Conservation (phyloP, 768 basidiomycete genomes). For the Phylloporus rhodoxanthus region DNA sequence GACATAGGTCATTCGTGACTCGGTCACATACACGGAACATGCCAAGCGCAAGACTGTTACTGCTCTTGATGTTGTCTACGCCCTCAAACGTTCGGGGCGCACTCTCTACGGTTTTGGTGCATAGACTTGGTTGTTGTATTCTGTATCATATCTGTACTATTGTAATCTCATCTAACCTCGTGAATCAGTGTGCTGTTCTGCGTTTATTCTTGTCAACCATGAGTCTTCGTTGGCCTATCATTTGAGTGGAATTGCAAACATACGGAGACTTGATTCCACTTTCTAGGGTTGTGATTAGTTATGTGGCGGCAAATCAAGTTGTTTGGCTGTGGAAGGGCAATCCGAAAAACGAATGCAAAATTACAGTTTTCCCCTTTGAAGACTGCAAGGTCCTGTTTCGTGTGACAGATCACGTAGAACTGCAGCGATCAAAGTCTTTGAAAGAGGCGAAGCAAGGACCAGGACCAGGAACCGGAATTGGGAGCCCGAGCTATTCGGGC, state of each 20-base stretch:
- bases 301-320: no score
- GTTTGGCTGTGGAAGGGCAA: no score
- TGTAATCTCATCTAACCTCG: slow-evolving; percentile 17
- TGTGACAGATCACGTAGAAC: background rate
- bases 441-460: background rate
- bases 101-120: slow-evolving; percentile 83
- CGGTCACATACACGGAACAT: slow-evolving; percentile 91
- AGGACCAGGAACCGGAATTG: background rate
- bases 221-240: no score
- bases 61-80: slow-evolving; percentile 78
- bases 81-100: slow-evolving; percentile 67
- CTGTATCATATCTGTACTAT: slow-evolving; percentile 26
- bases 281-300: no score
- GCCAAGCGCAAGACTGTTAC: slow-evolving; percentile 87
- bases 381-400: background rate
- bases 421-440: background rate
- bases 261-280: no score
- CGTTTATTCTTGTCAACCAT: background rate
- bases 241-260: no score
- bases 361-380: no score
- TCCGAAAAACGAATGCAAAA: no score
- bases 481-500: background rate
- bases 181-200: background rate
- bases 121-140: slow-evolving; percentile 27
- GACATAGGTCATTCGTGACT: slow-evolving; percentile 84